Conservation (phyloP, 2,329 filamentous ascomycete genomes). For the Diaporthe aspalathi region DNA sequence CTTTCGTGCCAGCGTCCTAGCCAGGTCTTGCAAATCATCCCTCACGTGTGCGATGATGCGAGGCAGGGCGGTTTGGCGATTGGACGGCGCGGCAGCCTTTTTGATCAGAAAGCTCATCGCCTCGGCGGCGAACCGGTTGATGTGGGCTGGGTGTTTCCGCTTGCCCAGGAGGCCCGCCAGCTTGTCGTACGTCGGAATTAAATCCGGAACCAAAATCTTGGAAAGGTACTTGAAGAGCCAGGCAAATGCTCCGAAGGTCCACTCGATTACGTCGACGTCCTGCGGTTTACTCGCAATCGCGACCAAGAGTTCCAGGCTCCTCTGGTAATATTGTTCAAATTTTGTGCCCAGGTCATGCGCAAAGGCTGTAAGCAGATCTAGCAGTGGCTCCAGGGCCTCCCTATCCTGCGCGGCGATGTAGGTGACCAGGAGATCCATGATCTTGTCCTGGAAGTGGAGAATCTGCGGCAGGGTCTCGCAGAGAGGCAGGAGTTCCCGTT, state of each 20-base stretch:
- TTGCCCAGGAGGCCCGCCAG: constrained; percentile 88
- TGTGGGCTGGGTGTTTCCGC: constrained; percentile 83
- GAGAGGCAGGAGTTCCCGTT: constrained; percentile 77
- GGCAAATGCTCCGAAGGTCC: constrained; percentile 93
- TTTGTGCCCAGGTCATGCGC: constrained; percentile 90
- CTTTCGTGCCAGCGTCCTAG: constrained; percentile 30
- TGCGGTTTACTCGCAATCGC: constrained; percentile 81
- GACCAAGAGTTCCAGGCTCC: constrained; percentile 79
- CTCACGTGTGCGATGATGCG: constrained; percentile 79
- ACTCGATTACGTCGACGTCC: constrained; percentile 92
- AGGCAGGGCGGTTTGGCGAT: constrained; percentile 78
- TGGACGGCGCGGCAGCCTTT: constrained; percentile 83
- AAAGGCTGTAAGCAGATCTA: constrained; percentile 91
- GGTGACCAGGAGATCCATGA: constrained; percentile 80
- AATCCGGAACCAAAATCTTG: constrained; percentile 83
- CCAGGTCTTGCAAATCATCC: constrained; percentile 68
- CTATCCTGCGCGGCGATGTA: constrained; percentile 83
- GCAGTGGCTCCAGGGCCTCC: constrained; percentile 84
- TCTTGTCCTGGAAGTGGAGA: constrained; percentile 87
- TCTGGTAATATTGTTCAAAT: constrained; percentile 89
- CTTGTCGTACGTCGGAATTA: constrained; percentile 85
- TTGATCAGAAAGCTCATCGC: constrained; percentile 93
- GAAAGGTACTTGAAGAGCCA: constrained; percentile 98
- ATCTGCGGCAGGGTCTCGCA: constrained; percentile 94
- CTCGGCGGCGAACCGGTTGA: constrained; percentile 92